Evolutionary conservation across 805 yeast species (phyloP).

Genomic region (Clavispora phyllophila): DNA sequence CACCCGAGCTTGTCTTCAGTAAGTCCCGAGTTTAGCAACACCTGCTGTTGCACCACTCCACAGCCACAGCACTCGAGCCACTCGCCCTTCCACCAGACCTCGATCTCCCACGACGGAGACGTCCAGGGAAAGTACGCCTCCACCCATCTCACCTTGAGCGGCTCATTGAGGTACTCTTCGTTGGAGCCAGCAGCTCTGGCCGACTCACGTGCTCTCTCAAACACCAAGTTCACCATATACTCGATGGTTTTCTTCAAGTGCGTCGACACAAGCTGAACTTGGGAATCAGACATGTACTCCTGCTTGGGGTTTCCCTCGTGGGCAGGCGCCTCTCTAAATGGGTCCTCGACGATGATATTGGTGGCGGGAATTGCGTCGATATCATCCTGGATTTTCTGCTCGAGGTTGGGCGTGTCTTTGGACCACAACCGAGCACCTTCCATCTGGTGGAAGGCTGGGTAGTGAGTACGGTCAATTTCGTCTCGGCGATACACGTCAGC

Average conservation of each 20-base stretch:
- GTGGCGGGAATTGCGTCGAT: constrained; percentile 61
- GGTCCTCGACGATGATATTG: constrained; percentile 74
- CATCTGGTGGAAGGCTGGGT: constrained; percentile 96
- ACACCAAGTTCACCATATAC: constrained; percentile 74
- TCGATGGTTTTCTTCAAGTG: constrained; percentile 88
- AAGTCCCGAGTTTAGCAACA: constrained; percentile 67
- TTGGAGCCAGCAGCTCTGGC: constrained; percentile 57
- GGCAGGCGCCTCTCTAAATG: constrained; percentile 41
- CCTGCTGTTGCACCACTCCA: constrained; percentile 81
- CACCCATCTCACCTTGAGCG: constrained; percentile 87
- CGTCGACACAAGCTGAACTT: constrained; percentile 61
- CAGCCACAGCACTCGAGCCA: constrained; percentile 98
- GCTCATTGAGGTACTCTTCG: constrained; percentile 59
- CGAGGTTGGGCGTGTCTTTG: constrained; percentile 43
- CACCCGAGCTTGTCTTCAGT: constrained; percentile 67
- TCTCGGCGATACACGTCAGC: constrained; percentile 97
- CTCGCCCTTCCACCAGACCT: constrained; percentile 97
- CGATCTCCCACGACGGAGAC: constrained; percentile 96
- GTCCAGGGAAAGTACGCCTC: constrained; percentile 98
- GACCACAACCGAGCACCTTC: constrained; percentile 93
- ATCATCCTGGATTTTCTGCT: constrained; percentile 40
- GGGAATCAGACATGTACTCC: constrained; percentile 61
- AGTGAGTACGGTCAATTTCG: constrained; percentile 92
- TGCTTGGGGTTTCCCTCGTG: constrained; percentile 75
- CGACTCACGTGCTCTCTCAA: constrained; percentile 62